These are phyloP conservation scores for Fusarium sp. DNA, from an alignment of 2,329 filamentous ascomycete genomes.

Conservation along the genomic window DNA sequence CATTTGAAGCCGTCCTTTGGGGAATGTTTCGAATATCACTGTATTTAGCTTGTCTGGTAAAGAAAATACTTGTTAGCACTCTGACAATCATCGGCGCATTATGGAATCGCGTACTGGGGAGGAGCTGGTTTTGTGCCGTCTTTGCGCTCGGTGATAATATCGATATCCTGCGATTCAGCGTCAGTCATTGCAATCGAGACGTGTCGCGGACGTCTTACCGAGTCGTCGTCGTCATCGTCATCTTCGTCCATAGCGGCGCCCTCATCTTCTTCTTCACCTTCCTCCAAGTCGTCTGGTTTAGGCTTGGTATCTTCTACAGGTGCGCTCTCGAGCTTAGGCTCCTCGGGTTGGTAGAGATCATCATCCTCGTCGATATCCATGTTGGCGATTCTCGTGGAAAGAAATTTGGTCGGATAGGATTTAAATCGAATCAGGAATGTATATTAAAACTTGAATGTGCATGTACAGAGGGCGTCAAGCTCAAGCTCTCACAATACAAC, in stretches of 20 bases:
- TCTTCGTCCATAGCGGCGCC: constrained; percentile 69
- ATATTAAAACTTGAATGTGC: background rate
- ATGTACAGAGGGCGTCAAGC: constrained; percentile 37
- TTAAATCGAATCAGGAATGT: background rate
- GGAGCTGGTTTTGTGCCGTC: constrained; percentile 71
- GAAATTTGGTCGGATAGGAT: background rate
- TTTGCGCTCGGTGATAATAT: constrained; percentile 76
- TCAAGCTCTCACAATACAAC: constrained; percentile 34
- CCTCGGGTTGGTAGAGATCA: constrained; percentile 74
- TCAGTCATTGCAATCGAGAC: background rate
- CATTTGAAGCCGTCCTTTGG: constrained; percentile 67
- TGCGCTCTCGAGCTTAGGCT: constrained; percentile 57
- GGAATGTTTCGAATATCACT: constrained; percentile 75
- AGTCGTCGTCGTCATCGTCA: constrained; percentile 60
- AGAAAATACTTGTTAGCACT: constrained; percentile 18
- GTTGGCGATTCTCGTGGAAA: constrained; percentile 40
- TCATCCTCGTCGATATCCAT: constrained; percentile 78
- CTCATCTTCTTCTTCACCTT: constrained; percentile 74
- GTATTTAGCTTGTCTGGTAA: constrained; percentile 68
- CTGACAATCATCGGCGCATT: background rate
- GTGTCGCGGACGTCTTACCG: constrained; percentile 37
- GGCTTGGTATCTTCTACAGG: constrained; percentile 48
- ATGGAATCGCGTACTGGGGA: constrained; percentile 62
- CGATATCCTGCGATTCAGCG: constrained; percentile 65
- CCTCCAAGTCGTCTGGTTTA: constrained; percentile 68